These are phyloP conservation scores for Rubia balearica DNA, from an alignment of 305 asterid species.

Conservation along the genomic window DNA sequence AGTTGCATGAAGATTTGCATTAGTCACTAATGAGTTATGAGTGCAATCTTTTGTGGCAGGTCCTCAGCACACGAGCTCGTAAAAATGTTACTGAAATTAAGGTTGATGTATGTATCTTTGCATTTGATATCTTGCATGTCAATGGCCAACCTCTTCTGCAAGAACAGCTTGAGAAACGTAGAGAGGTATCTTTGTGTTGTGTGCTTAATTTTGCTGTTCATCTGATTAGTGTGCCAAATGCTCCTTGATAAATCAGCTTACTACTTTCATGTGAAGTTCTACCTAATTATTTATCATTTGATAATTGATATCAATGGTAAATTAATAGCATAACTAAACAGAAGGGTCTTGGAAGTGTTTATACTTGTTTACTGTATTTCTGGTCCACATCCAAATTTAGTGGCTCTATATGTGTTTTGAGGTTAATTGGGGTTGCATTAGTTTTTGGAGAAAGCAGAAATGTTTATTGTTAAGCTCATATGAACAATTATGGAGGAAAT, in stretches of 20 bases:
- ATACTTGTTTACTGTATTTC: background rate
- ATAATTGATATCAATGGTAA: background rate
- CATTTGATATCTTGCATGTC: constrained; percentile 83
- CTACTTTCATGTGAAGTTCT: background rate
- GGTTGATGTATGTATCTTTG: constrained; percentile 83
- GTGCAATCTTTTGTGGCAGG: constrained; percentile 37
- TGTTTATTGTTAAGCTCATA: background rate
- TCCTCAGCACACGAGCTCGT: constrained; percentile 85
- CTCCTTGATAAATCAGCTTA: background rate
- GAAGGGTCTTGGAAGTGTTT: background rate
- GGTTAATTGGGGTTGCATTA: background rate
- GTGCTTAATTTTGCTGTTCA: background rate
- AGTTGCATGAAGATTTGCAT: background rate
- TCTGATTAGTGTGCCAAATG: background rate
- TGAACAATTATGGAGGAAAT: background rate
- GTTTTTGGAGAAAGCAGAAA: background rate
- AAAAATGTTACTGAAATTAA: constrained; percentile 86
- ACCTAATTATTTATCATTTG: background rate
- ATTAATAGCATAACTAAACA: background rate
- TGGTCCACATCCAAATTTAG: background rate
- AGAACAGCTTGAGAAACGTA: constrained; percentile 73
- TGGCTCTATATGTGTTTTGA: background rate
- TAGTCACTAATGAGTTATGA: constrained; percentile 6
- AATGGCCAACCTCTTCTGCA: constrained; percentile 81
- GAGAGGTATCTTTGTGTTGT: constrained; percentile 53